phyloP scores from a whole-genome alignment of 2,329 filamentous ascomycete species.

The Alternaria rosae region DNA sequence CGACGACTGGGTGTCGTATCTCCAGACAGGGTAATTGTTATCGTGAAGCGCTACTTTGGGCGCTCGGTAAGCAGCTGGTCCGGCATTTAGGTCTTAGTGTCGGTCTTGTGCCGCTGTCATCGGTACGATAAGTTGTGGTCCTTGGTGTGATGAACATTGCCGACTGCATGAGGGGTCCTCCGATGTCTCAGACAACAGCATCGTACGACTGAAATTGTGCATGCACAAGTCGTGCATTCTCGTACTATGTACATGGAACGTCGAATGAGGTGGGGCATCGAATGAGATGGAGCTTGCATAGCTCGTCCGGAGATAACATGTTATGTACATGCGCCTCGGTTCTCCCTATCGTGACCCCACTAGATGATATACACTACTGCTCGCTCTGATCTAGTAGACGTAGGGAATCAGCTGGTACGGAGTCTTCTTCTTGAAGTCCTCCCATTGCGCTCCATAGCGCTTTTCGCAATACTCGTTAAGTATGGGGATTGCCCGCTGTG shows the following conservation, averaged over 20 bases:
- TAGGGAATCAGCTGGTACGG: slow-evolving; percentile 48
- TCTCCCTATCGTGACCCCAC: not conserved
- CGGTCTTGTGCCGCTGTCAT: slow-evolving; percentile 9
- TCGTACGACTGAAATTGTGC: not conserved
- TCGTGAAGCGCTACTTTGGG: slow-evolving; percentile 27
- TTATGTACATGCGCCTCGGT: not conserved
- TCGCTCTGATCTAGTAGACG: slow-evolving; percentile 31
- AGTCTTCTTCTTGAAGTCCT: slow-evolving; percentile 51
- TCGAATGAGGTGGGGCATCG: not conserved
- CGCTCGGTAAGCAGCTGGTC: slow-evolving; percentile 17
- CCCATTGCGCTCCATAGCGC: slow-evolving; percentile 52
- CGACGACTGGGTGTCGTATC: slow-evolving; percentile 12
- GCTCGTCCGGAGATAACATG: not conserved
- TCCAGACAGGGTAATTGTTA: slow-evolving; percentile 15
- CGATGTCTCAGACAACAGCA: not conserved
- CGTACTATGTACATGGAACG: not conserved
- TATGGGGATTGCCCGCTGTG: slow-evolving; percentile 53
- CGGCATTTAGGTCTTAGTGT: slow-evolving; percentile 15
- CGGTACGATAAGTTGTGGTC: slow-evolving; percentile 1
- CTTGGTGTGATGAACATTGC: slow-evolving; percentile 8
- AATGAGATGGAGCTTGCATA: not conserved
- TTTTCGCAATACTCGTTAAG: slow-evolving; percentile 59
- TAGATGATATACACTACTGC: not conserved
- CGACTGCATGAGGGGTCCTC: slow-evolving; percentile 6
- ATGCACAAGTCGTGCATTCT: slow-evolving; percentile 1